These are phyloP conservation scores for Arthrobotrys musiformis DNA, from an alignment of 2,329 filamentous ascomycete genomes.

Conservation along the genomic window DNA sequence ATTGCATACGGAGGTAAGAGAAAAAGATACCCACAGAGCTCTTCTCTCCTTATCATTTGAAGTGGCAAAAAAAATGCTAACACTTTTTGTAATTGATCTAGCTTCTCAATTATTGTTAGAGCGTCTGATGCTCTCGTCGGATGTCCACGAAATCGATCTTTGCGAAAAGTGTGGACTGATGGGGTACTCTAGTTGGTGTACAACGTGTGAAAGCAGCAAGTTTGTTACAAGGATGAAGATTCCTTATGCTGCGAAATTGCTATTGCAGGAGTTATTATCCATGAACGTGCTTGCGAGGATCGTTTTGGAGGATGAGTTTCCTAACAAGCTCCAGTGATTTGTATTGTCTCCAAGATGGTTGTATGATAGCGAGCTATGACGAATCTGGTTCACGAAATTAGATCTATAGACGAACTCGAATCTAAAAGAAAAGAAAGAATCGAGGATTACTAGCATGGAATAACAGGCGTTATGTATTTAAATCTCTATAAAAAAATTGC, in stretches of 20 bases:
- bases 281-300: conserved; percentile 98
- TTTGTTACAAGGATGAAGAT: conserved; percentile 93
- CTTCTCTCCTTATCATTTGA: not conserved
- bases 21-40: not conserved
- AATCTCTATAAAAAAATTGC: not conserved
- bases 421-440: not conserved
- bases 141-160: conserved; percentile 90
- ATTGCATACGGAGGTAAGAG: conserved; percentile 82
- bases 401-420: not conserved
- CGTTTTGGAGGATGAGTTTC: conserved; percentile 91
- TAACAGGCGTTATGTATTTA: not conserved
- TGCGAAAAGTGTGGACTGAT: conserved; percentile 95
- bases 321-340: conserved; percentile 24
- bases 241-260: conserved; percentile 94
- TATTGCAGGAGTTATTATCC: conserved; percentile 94
- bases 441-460: not conserved
- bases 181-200: conserved; percentile 94
- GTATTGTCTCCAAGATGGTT: not conserved
- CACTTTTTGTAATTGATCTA: not conserved
- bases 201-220: conserved; percentile 86
- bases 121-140: conserved; percentile 91
- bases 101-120: conserved; percentile 92
- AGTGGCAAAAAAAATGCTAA: conserved; percentile 11
- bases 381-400: not conserved
- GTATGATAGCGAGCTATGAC: not conserved